Base-by-base conservation (phyloP, 495 filamentous ascomycete genomes). In the Aspergillus taichungensis region DNA sequence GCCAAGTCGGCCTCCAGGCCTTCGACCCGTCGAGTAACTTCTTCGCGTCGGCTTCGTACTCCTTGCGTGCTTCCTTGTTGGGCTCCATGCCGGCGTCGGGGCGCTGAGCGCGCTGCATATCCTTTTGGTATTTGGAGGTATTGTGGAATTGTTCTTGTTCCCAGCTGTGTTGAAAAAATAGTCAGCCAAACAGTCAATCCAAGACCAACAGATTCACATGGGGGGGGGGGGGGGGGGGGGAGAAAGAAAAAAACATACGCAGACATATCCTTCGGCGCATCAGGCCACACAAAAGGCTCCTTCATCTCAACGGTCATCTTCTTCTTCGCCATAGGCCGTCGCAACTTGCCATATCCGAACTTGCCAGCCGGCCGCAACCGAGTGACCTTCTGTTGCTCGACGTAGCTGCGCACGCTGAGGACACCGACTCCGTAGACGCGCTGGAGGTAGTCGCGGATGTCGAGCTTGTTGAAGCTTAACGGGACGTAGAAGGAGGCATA, bases 281-380 rank as follows among this genome's bases (percentile, higher is more conserved):
- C 71, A 6, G 90, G 90, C 80, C 85, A 95, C 46, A 82, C 78
- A 73, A 96, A 95, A 32, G 88, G 85, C 72, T 79, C 63, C 30
- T 70, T 75, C 69, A 96, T 75, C 71, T 94, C 84, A 38, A 89
- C 85, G 27, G 83, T 88, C 90, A 96, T 96, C 62, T 78, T 84
- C 79, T 96, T 96, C 50, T 81, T 73, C 30, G 78, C 70, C 45
- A 71, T 64, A 24, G 85, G 84, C 18, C 88, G 76, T 37, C 78
- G 66, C 51, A 64, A 53, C 35, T 61, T 54, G 43, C 61, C 64
- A 10, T 67, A 59, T 6, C 66, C 61, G 13, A 55, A 57, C 49
- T 70, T 74, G 39, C 67, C 68, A 40, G 67, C 50, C 42, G 40
- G 53, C 12, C 50, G 52, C 8, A 64, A 37, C 9, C 68, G 74